Evolutionary conservation across 805 yeast species (phyloP), one percentile per base, ranked within the genome.

Genomic region (Cyberlindnera saturnus): DNA sequence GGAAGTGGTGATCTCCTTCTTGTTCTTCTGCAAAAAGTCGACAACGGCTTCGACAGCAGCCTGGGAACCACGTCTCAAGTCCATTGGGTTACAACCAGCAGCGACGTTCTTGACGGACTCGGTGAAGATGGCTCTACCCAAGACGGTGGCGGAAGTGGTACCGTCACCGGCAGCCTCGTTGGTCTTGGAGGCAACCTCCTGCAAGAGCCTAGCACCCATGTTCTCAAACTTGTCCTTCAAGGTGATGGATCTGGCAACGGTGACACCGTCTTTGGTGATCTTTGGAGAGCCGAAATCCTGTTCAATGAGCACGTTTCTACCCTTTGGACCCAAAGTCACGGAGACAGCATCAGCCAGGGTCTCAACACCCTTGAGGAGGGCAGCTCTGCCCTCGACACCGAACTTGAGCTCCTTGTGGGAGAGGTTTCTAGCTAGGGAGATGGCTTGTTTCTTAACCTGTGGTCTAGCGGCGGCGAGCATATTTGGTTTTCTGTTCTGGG

Each of bases 11-110:
- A 91, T 87, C 67, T 89, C 97, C 71, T 87, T 89, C 77, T 88
- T 90, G 80, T 93, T 84, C 57, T 78, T 67, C 63, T 86, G 87
- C 61, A 91, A 78, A 71, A 77, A 91, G 52, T 82, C 79, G 52
- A 91, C 95, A 42, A 91, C 95, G 40, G 95, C 95, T 68, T 89
- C 95, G 44, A 91, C 98, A 40, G 99, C 99, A 52, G 96, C 89
- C 74, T 93, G 98, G 43, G 96, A 83, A 60, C 99, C 99, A 69
- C 96, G 83, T 79, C 99, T 87, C 67, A 91, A 79, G 64, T 91
- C 99, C 96, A 90, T 93, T 63, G 99, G 99, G 77, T 91, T 93
- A 73, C 98, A 91, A 49, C 99, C 99, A 46, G 98, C 97, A 51
- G 99, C 98, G 41, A 91, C 99, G 63, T 90, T 90, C 77, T 91